These are phyloP conservation scores for Colletotrichum tropicicola DNA, from an alignment of 2,329 filamentous ascomycete genomes.

Conservation along the genomic window DNA sequence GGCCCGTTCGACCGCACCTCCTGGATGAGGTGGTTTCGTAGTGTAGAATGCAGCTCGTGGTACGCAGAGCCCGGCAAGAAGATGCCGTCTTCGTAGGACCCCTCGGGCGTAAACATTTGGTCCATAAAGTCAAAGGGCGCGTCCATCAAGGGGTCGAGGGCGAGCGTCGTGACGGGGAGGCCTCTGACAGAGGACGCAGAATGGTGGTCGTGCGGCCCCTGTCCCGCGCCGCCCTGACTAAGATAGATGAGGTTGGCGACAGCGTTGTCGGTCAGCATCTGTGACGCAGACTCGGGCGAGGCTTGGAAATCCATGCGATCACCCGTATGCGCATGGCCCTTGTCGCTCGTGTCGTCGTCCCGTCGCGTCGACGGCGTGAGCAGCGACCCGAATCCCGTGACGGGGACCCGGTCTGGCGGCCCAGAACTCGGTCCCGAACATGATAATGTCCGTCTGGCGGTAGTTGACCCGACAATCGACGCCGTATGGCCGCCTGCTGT, in stretches of 20 bases:
- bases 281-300: conserved; percentile 36
- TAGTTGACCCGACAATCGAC: conserved; percentile 1
- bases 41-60: conserved; percentile 53
- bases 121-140: conserved; percentile 30
- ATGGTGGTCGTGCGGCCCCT: background rate
- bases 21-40: conserved; percentile 54
- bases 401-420: background rate
- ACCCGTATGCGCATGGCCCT: background rate
- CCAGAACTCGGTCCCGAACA: conserved; percentile 4
- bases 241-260: conserved; percentile 46
- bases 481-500: conserved; percentile 8
- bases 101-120: conserved; percentile 43
- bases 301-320: conserved; percentile 6
- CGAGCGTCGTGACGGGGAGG: conserved; percentile 12
- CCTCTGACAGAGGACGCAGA: background rate
- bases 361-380: conserved; percentile 8
- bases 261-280: conserved; percentile 41
- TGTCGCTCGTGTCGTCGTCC: conserved; percentile 4
- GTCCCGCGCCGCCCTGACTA: conserved; percentile 38
- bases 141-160: conserved; percentile 23
- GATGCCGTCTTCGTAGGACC: conserved; percentile 48
- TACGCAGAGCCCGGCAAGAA: conserved; percentile 57
- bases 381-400: background rate
- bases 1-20: conserved; percentile 50
- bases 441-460: conserved; percentile 2